Evolutionary conservation across 192 early-diverging fungal genomes (phyloP), one percentile per base, ranked within the genome.

Genomic region (Backusella psychrophila): DNA sequence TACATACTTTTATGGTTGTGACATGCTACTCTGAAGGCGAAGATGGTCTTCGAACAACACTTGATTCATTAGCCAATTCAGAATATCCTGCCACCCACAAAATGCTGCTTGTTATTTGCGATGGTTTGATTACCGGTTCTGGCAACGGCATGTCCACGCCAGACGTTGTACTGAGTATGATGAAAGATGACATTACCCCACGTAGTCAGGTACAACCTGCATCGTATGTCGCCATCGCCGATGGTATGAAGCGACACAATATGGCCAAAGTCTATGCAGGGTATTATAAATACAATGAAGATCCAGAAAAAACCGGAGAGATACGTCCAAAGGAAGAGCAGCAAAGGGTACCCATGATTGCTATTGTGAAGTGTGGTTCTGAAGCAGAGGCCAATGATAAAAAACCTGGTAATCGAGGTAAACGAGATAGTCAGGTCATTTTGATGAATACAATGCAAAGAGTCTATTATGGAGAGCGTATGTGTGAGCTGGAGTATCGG

Each of bases 261-360:
- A 95, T 93, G 91, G 96, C 95, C 72, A 89, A 94, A 81, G 92
- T 98, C 29, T 96, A 96, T 81, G 92, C 96, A 12, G 97, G 97
- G 11, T 94, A 93, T 85, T 98, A 97, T 78, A 71, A 84, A 56
- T 91, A 91, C 23, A 87, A 85, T 35, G 89, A 91, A 17, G 85
- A 86, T 72, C 9, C 53, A 14, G 46, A 52, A 21, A 81, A 74
- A 14, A 53, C 36, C 12, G 46, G 72, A 19, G 75, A 63, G 42
- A 78, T 83, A 17, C 41, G 78, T 3, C 79, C 83, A 0, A 71
- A 77, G 29, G 82, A 84, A 46, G 85, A 84, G 36, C 68, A 87
- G 36, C 85, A 87, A 73, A 78, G 72, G 11, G 89, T 95, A n/a
- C 94, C 94, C 7, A 92, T 93, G 89, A 75, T 95, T 29, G 83